These are phyloP conservation scores for Diversispora epigaea DNA, from an alignment of 192 early-diverging fungal species.

Conservation along the genomic window DNA sequence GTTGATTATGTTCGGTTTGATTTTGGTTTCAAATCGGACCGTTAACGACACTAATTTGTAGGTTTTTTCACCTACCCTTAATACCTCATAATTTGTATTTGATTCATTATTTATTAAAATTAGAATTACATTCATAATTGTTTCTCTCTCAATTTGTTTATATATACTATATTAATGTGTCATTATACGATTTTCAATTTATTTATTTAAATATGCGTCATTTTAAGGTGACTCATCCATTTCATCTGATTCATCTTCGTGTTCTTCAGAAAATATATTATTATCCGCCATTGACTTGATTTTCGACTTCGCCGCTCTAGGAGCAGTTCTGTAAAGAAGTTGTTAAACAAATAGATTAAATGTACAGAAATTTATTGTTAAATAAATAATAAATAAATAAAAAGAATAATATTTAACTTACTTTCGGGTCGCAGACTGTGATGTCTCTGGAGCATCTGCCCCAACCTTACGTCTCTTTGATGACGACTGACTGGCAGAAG, in stretches of 20 bases:
- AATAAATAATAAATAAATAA: background rate
- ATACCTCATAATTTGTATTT: no score
- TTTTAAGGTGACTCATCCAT: background rate
- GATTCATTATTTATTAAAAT: no score
- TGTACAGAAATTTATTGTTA: background rate
- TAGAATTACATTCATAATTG: no score
- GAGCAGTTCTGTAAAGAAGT: background rate
- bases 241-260: background rate
- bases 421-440: background rate
- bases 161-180: no score
- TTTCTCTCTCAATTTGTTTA: no score
- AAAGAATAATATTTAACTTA: background rate
- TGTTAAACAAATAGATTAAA: background rate
- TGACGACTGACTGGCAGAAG: background rate
- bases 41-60: no score
- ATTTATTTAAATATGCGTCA: no score
- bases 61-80: no score
- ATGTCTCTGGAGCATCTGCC: background rate
- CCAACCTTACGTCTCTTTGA: slow-evolving; percentile 9
- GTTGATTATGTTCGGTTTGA: no score
- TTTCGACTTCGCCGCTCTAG: slow-evolving; percentile 25
- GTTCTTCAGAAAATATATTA: background rate
- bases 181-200: no score
- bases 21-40: no score
- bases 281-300: slow-evolving; percentile 16